Evolutionary conservation across 2,329 filamentous ascomycete species (phyloP), one percentile per base, ranked within the genome.

Genomic region (Hansfordia pulvinata): DNA sequence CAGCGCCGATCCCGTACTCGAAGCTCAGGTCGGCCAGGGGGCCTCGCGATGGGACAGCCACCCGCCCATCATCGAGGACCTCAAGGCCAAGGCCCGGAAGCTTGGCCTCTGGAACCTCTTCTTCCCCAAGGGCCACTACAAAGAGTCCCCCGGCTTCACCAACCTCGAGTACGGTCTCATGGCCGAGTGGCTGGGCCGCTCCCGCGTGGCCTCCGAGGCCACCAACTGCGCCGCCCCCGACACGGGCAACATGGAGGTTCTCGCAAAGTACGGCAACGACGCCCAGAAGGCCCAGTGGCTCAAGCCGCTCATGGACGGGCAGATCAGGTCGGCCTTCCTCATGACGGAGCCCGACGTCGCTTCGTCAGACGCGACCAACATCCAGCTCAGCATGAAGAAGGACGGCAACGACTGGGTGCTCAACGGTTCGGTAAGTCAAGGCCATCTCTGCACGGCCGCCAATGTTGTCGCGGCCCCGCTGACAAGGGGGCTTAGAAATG

Each of bases 81-180:
- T 98, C 42, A 96, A 96, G 68, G 62, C 58, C 37, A 81, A 85
- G 53, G 90, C 88, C 23, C 70, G 66, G 46, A 67, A 78, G 41
- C 68, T 93, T 15, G 90, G 88, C 2, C 64, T 98, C 23, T 98
- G 90, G 90, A 98, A 98, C 58, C 80, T 98, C 77, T 98, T 98
- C 64, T 58, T 98, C 40, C 83, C 90, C 37, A 88, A 81, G 61
- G 85, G 77, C 43, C 86, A 94, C 58, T 96, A 94, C 67, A 83
- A 79, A 53, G 83, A 94, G 60, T 92, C 85, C 2, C 85, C 88
- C 14, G 90, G 90, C 18, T 94, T 84, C 60, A 83, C 76, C 33
- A 98, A 96, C 56, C 64, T 98, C 35, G 90, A 98, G 58, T 98
- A 98, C 49, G 90, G 86, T 9, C 61, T 98, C 43, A 98, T 96